Conservation (phyloP, 345 rosid species). For the Camelina neglecta region DNA sequence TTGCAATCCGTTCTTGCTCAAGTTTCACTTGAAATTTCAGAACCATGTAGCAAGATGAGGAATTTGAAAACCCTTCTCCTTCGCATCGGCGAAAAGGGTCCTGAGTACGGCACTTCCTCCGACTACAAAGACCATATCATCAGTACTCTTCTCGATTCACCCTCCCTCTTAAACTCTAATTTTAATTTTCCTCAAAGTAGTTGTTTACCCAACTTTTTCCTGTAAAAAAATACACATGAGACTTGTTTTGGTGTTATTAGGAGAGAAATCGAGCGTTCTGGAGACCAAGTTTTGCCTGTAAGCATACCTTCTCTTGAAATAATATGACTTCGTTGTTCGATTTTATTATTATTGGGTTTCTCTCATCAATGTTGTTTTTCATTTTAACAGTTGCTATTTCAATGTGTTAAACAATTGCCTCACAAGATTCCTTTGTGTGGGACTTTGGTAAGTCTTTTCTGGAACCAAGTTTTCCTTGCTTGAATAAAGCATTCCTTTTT, state of each 20-base stretch:
- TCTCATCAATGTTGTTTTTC: not conserved
- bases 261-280: constrained; percentile 84
- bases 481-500: not conserved
- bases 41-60: constrained; percentile 49
- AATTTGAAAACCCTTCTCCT: constrained; percentile 86
- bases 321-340: not conserved
- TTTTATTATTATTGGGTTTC: not conserved
- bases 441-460: constrained; percentile 68
- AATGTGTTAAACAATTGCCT: constrained; percentile 89
- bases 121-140: constrained; percentile 89
- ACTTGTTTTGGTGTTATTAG: constrained; percentile 78
- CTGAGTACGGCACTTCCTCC: constrained; percentile 73
- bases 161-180: constrained; percentile 44
- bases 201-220: not conserved
- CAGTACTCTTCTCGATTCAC: constrained; percentile 34
- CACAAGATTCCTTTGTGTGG: constrained; percentile 92
- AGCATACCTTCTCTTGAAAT: not conserved
- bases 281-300: constrained; percentile 62
- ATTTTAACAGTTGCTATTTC: constrained; percentile 68
- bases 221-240: constrained; percentile 52
- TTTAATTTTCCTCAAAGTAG: not conserved
- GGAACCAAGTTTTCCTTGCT: not conserved
- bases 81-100: constrained; percentile 85
- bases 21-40: not conserved
- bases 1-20: not conserved